phyloP scores from a whole-genome alignment of 208 protist genomes.

The Leishmania amazonensis region DNA sequence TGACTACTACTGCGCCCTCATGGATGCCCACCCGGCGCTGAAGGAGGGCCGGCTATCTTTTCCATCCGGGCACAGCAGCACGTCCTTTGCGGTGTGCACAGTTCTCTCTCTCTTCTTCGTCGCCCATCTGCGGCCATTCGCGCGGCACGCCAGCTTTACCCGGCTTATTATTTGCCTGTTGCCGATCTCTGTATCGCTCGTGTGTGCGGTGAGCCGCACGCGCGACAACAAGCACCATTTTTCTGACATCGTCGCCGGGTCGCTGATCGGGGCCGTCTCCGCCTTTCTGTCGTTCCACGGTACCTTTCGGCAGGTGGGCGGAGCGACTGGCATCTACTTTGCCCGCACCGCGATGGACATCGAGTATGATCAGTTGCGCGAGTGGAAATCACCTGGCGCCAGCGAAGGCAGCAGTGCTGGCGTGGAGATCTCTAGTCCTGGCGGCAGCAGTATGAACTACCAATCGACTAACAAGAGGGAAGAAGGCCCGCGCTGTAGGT shows the following conservation, averaged over 20 bases:
- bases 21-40: constrained; percentile 37
- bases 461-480: constrained; percentile 5
- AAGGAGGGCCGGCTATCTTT: constrained; percentile 88
- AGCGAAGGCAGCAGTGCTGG: not conserved
- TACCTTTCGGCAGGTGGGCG: constrained; percentile 46
- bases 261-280: constrained; percentile 58
- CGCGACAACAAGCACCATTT: constrained; percentile 90
- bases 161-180: constrained; percentile 60
- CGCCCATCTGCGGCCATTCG: constrained; percentile 59
- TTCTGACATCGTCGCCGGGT: constrained; percentile 78
- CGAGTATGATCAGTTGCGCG: constrained; percentile 35
- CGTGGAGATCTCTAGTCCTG: not conserved
- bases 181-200: constrained; percentile 53
- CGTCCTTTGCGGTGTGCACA: constrained; percentile 76
- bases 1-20: constrained; percentile 64
- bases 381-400: not conserved
- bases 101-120: constrained; percentile 77
- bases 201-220: constrained; percentile 84
- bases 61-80: constrained; percentile 91
- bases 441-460: not conserved
- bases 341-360: constrained; percentile 37
- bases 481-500: constrained; percentile 2
- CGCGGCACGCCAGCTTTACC: constrained; percentile 66
- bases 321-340: constrained; percentile 38
- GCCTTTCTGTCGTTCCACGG: constrained; percentile 48